phyloP scores from a whole-genome alignment of 83 land plant species.

The Thuja plicata region DNA sequence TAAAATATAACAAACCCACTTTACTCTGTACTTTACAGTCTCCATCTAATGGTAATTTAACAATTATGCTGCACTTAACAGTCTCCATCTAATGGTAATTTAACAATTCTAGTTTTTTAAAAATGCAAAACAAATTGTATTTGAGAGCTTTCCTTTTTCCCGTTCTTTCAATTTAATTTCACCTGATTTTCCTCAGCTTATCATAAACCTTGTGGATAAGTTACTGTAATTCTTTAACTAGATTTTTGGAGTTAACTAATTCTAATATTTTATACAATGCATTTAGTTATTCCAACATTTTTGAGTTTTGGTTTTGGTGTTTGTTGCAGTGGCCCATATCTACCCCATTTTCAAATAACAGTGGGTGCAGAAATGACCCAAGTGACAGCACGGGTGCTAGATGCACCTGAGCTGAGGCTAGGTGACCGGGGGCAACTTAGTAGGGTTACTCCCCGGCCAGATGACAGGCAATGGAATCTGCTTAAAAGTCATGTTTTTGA shows the following conservation, averaged over 20 bases:
- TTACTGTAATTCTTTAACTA: background rate
- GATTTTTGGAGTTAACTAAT: background rate
- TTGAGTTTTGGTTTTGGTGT: background rate
- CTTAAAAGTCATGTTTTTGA: constrained; percentile 31
- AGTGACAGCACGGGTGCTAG: constrained; percentile 39
- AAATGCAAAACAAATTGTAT: too few relatives aligned
- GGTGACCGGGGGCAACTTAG: constrained; percentile 22
- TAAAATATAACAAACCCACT: background rate
- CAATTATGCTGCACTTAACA: background rate
- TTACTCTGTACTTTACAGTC: background rate
- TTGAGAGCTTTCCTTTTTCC: too few relatives aligned
- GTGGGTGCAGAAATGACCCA: constrained; percentile 36
- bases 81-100: too few relatives aligned
- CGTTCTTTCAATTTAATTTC: too few relatives aligned
- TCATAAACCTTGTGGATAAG: too few relatives aligned
- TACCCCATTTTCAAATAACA: constrained; percentile 34
- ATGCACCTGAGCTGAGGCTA: constrained; percentile 41
- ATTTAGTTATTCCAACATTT: background rate
- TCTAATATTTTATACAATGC: too few relatives aligned
- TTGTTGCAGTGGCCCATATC: constrained; percentile 30
- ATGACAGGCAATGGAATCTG: constrained; percentile 55
- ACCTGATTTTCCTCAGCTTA: too few relatives aligned
- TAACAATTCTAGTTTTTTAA: too few relatives aligned
- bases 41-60: too few relatives aligned
- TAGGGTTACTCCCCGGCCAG: constrained; percentile 19